Evolutionary conservation across 768 basidiomycete genomes (phyloP), one percentile per base, ranked within the genome.

Genomic region (Cystofilobasidium bisporidii): DNA sequence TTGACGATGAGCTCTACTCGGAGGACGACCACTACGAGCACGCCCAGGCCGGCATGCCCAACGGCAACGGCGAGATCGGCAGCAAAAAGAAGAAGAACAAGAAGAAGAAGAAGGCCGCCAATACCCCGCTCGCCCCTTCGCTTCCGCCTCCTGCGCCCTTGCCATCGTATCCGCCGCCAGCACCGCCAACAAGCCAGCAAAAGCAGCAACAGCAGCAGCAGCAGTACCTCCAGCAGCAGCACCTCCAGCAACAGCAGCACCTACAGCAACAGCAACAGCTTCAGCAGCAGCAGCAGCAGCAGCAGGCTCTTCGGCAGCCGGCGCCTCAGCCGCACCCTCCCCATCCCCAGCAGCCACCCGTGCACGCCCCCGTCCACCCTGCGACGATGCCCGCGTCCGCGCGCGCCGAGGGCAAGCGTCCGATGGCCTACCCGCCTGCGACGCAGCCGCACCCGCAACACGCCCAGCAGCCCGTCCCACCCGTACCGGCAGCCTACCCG

Each of bases 321-420:
- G 65, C 73, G 71, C 72, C 79, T 11, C 69, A 62, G 22, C 67
- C 63, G 40, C 73, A 79, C 73, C 78, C 78, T 71, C 80, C 80
- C 71, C 81, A 76, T 75, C 78, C 70, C 45, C 74, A 74, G n/a
- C 67, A 67, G 28, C 61, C 69, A 74, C 82, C 82, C 38, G 82
- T 81, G 47, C 74, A 73, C 33, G 64, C 65, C 41, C 62, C 68
- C 75, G 83, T 83, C 36, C 83, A 82, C 43, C 89, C 87, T 6
- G 18, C 50, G 28, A 30, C 50, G 24, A 53, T 53, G 22, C 53
- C 53, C 12, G 53, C 53, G 41, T 86, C 85, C 69, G 88, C 88
- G 61, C 83, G 91, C 20, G 89, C 90, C 28, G 88, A 88, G 71
- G 91, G 91, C 72, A 94, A 94, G 81, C 88, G 90, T 74, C 91